Evolutionary conservation across 352 stramenopile genomes (phyloP).

Genomic region (Pythium dissotocum): DNA sequence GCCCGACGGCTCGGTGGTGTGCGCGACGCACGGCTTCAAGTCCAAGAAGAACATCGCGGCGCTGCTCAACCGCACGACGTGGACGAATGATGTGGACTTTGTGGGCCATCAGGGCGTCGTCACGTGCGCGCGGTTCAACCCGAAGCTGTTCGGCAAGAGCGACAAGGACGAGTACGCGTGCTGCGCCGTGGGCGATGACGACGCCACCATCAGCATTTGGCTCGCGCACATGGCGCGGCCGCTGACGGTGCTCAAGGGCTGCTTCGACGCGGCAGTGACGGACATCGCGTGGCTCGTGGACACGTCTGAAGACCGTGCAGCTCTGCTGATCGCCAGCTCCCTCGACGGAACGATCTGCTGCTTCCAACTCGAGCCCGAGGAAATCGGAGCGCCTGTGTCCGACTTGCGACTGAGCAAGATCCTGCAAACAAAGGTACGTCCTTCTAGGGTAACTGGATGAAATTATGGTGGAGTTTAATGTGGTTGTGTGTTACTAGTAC

Average conservation of each 20-base stretch:
- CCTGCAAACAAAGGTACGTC: constrained; percentile 67
- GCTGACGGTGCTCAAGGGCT: constrained; percentile 79
- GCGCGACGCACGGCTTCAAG: constrained; percentile 81
- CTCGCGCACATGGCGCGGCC: constrained; percentile 75
- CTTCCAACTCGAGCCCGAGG: constrained; percentile 67
- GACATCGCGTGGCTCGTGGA: constrained; percentile 69
- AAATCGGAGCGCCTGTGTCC: constrained; percentile 73
- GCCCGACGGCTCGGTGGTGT: constrained; percentile 77
- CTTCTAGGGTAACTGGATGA: not conserved
- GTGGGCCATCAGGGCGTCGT: constrained; percentile 81
- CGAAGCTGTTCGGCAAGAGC: constrained; percentile 62
- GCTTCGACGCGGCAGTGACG: constrained; percentile 83
- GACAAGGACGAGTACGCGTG: constrained; percentile 85
- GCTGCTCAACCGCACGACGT: constrained; percentile 71
- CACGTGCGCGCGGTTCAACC: constrained; percentile 82
- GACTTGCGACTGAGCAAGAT: constrained; percentile 78
- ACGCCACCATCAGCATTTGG: constrained; percentile 87
- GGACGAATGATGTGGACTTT: constrained; percentile 86
- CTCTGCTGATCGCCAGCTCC: constrained; percentile 68
- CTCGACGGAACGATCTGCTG: constrained; percentile 85
- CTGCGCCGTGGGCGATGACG: constrained; percentile 79
- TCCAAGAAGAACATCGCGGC: constrained; percentile 88
- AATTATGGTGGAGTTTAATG: not conserved
- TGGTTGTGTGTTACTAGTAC: constrained; percentile 44
- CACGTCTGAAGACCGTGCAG: constrained; percentile 29